Base-by-base conservation (phyloP, 345 rosid genomes). In the Gossypium stocksii region DNA sequence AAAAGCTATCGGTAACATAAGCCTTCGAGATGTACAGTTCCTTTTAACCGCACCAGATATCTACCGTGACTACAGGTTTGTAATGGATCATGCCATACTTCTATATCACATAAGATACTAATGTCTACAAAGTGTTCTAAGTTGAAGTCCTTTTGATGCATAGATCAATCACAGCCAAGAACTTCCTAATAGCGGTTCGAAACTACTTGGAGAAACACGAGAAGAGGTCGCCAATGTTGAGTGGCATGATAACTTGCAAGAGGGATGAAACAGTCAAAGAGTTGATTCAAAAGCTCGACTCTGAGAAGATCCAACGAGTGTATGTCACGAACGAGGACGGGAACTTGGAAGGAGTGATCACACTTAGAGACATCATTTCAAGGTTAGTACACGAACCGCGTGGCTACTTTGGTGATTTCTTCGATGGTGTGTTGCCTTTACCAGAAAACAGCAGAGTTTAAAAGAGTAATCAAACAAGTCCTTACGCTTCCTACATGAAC, bases 331-430 rank as follows among this genome's bases (percentile, higher is more conserved):
- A 93, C 65, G 89, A 86, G 66, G 83, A 82, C 1, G 98, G 94
- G 72, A 89, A 90, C 80, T 85, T 96, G 72, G 93, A 93, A 84
- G 99, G 99, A 12, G 93, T 91, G 49, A 88, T 95, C 79, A 95
- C 99, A 4, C 85, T 95, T 23, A 82, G 97, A 75, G 99, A 93
- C 86, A 91, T 95, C 63, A 91, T 95, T 66, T 85, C 97, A 14
- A 93, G 88, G 86, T 89, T 93, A 20, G 99, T 91, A 56, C 94
- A 95, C 20, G 97, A 95, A 77, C 99, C 99, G 12, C 91, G 77
- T 16, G 97, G 97, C 75, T 95, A 95, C 78, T 95, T 95, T 53
- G 98, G 99, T 2, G 97, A 95, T 82, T 95, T 95, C 90, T 95
- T 95, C 53, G 97, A 95, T 43, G 98, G 99, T 9, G 89, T 93